A percentile compares a stretch with the other conserved stretches of the same genome.
These are phyloP conservation scores for Kodamaea suecica DNA, from an alignment of 1,139 yeast species.

Conservation along the genomic window DNA sequence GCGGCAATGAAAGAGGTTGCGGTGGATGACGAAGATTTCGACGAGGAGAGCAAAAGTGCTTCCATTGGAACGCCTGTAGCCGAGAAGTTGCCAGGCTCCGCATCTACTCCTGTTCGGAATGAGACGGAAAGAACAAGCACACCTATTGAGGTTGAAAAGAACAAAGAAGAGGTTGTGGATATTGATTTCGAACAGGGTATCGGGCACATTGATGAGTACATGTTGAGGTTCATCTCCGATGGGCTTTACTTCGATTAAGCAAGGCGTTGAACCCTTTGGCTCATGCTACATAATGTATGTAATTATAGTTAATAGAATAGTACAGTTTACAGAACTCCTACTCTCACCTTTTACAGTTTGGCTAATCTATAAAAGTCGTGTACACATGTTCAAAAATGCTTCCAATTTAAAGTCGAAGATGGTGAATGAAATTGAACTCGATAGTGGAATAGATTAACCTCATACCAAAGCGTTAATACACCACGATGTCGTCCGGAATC, in stretches of 20 bases:
- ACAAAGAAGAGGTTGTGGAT: constrained; percentile 20
- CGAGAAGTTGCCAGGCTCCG: constrained; percentile 23
- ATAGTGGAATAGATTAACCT: too few relatives aligned
- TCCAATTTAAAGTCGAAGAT: constrained; percentile 2
- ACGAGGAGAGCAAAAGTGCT: constrained; percentile 33
- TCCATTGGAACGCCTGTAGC: constrained; percentile 37
- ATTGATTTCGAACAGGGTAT: constrained; percentile 69
- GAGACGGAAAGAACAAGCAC: background rate
- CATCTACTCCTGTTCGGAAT: constrained; percentile 14
- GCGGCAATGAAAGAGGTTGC: constrained; percentile 87
- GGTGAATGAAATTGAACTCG: constrained; percentile 3
- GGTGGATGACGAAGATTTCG: constrained; percentile 80
- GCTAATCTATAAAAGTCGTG: too few relatives aligned
- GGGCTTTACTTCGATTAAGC: constrained; percentile 55
- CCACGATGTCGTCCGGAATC: constrained; percentile 26
- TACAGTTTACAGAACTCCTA: too few relatives aligned
- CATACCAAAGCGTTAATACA: background rate
- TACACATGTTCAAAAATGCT: constrained; percentile 1
- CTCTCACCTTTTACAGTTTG: too few relatives aligned
- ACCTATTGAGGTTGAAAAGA: constrained; percentile 10
- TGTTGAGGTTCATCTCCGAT: constrained; percentile 85
- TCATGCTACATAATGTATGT: too few relatives aligned
- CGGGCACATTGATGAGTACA: constrained; percentile 94
- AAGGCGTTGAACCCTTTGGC: too few relatives aligned
- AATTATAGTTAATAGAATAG: too few relatives aligned